Evolutionary conservation across 2,329 filamentous ascomycete species (phyloP).

Genomic region (Xylariaceae sp.): DNA sequence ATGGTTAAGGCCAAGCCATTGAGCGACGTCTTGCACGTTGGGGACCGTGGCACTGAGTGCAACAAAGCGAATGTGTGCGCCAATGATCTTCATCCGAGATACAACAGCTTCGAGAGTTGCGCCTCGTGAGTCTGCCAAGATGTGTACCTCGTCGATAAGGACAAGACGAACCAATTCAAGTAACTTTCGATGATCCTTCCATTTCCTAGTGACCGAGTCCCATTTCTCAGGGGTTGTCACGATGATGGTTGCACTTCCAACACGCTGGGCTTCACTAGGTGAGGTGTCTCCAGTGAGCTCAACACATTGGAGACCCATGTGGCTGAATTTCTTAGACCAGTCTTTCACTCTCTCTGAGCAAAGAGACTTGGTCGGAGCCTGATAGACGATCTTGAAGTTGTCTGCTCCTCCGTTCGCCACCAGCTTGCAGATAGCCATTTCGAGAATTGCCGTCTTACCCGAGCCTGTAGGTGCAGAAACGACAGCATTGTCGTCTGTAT

Average conservation of each 20-base stretch:
- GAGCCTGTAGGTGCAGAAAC: slow-evolving; percentile 80
- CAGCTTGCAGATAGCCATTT: slow-evolving; percentile 75
- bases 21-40: slow-evolving; percentile 74
- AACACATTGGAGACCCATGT: slow-evolving; percentile 63
- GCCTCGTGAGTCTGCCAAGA: slow-evolving; percentile 74
- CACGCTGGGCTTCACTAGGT: slow-evolving; percentile 58
- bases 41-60: slow-evolving; percentile 81
- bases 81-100: slow-evolving; percentile 80
- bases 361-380: slow-evolving; percentile 79
- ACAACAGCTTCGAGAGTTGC: slow-evolving; percentile 80
- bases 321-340: slow-evolving; percentile 71
- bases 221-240: slow-evolving; percentile 88
- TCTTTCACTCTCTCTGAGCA: slow-evolving; percentile 74
- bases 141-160: slow-evolving; percentile 84
- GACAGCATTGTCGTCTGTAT: slow-evolving; percentile 70
- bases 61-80: slow-evolving; percentile 71
- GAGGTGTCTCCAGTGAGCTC: slow-evolving; percentile 83
- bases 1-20: slow-evolving; percentile 69
- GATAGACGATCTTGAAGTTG: slow-evolving; percentile 78
- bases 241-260: slow-evolving; percentile 75
- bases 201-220: slow-evolving; percentile 85
- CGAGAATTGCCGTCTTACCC: slow-evolving; percentile 78
- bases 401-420: slow-evolving; percentile 51
- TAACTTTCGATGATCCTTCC: slow-evolving; percentile 73
- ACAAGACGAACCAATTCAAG: slow-evolving; percentile 75